Base-by-base conservation (phyloP, 352 stramenopile species). In the Phytopythium cucurbitacearum region DNA sequence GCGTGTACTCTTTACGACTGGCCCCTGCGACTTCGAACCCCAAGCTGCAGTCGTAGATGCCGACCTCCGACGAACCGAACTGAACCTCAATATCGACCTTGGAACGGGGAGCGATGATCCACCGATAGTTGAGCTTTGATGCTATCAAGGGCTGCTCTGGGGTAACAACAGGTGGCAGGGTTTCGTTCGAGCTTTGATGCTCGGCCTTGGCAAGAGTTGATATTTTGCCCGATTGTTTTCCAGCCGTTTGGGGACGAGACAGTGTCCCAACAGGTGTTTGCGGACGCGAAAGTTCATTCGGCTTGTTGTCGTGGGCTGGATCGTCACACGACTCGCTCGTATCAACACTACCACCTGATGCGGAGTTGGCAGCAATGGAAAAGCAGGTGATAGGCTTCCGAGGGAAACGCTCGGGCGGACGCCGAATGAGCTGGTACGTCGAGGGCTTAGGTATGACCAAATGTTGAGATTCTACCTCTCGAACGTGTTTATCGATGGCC, bases 11-110 rank as follows among this genome's bases (percentile, higher is more conserved):
- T 28, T 87, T 87, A 10, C 69, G 71, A 12, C 33, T 45, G n/a
- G 77, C 66, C 1, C 91, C 94, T 1, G 96, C 78, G 28, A 97
- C 90, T 58, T 98, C 92, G 59, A 98, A 98, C 0, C 80, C 80
- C 32, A 98, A 57, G 38, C 64, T 82, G 36, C 73, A 74, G 52
- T 98, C 85, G 36, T 95, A 96, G 11, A 67, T 64, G 0, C 91
- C 90, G 7, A 94, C 74, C 21, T 89, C 73, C 7, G 48, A 40
- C 7, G 88, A 94, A 6, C 67, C 56, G 59, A 98, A 98, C 33
- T 85, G 69, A 5, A 98, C 76, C 1, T 67, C 41, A 16, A 98
- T 73, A 13, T 81, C 59, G 2, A 92, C 74, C 11, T 60, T 67
- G 0, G 64, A 64, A 10, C 71, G 76, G 1, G 89, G 66, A 16